Evolutionary conservation across 2,329 filamentous ascomycete genomes (phyloP).

Genomic region (Penicillium palitans): DNA sequence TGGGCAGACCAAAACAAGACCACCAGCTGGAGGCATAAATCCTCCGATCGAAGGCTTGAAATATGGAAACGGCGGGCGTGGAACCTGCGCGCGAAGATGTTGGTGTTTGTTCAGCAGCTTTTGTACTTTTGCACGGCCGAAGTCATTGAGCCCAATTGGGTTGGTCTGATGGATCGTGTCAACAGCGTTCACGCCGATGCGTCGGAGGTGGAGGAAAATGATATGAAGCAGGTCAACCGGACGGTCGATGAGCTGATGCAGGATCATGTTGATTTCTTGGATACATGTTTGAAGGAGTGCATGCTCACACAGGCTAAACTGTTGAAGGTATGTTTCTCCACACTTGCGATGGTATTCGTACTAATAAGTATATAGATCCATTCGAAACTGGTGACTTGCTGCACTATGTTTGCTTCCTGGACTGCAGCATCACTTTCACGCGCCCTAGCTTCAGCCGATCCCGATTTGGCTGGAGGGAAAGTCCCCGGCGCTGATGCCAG

Average conservation of each 20-base stretch:
- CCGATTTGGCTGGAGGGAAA: slow-evolving; percentile 60
- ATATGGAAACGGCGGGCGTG: slow-evolving; percentile 91
- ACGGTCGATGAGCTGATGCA: slow-evolving; percentile 99
- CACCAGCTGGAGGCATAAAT: slow-evolving; percentile 78
- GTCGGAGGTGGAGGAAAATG: slow-evolving; percentile 40
- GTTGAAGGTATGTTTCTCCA: slow-evolving; percentile 64
- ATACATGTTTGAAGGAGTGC: slow-evolving; percentile 97
- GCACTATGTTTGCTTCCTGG: slow-evolving; percentile 89
- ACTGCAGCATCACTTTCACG: slow-evolving; percentile 76
- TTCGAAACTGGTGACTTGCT: slow-evolving; percentile 94
- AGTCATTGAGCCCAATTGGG: slow-evolving; percentile 98
- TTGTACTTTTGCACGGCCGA: slow-evolving; percentile 96
- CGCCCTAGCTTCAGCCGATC: slow-evolving; percentile 79
- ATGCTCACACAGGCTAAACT: slow-evolving; percentile 98
- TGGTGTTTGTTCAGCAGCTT: slow-evolving; percentile 94
- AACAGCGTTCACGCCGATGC: slow-evolving; percentile 55
- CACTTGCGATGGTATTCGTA: not conserved
- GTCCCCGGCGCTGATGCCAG: slow-evolving; percentile 36
- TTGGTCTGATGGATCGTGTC: slow-evolving; percentile 84
- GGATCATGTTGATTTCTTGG: slow-evolving; percentile 96
- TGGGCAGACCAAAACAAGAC: slow-evolving; percentile 89
- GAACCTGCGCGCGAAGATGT: slow-evolving; percentile 89
- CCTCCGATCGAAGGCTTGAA: slow-evolving; percentile 71
- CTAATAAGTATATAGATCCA: slow-evolving; percentile 67
- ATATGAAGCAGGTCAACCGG: slow-evolving; percentile 57